Base-by-base conservation (phyloP, 139 green algal genomes). In the Picocystis salinarum region DNA sequence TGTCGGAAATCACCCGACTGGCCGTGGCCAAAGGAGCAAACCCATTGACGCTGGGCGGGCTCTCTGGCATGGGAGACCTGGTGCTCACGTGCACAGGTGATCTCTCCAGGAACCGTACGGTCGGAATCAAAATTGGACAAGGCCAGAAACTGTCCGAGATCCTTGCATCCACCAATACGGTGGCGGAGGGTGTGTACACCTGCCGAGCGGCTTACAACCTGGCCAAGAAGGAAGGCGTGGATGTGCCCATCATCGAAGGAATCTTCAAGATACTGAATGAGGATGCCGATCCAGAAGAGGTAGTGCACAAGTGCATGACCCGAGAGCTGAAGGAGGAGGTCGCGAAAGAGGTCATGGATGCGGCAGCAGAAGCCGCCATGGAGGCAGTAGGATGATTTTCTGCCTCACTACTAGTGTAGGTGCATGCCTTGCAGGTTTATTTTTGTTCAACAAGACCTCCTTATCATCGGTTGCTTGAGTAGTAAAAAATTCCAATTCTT, bases 51-150 rank as follows among this genome's bases (percentile, higher is more conserved):
- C 70, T 88, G 61, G 37, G 48, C 5, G 78, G 77, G 12, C 71
- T 89, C 13, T 19, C 39, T 4, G 76, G 79, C 40, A 73, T 91
- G 41, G 79, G 79, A 10, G 79, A 91, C 55, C 56, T 91, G 2
- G 78, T 91, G 36, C 64, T 91, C 24, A 91, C 78, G 23, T 90
- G 78, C 59, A 85, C 73, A 31, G 74, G 74, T 65, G 66, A 75
- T 36, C 48, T 62, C 42, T 64, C 39, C 12, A 49, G 70, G 27
- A 79, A 79, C 47, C 54, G 70, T 23, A 77, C 67, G 12, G 67
- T 76, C 2, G 54, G 69, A 15, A 19, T 77, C 28, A 56, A 66
- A 6, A 33, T 78, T 9, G 69, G 69, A 22, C 65, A 66, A 42
- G 69, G 69, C 5, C 66, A 78, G 46, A 71, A 52, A 29, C 51